phyloP scores from a whole-genome alignment of 495 filamentous ascomycete genomes.

The Penicillium cataractarum region DNA sequence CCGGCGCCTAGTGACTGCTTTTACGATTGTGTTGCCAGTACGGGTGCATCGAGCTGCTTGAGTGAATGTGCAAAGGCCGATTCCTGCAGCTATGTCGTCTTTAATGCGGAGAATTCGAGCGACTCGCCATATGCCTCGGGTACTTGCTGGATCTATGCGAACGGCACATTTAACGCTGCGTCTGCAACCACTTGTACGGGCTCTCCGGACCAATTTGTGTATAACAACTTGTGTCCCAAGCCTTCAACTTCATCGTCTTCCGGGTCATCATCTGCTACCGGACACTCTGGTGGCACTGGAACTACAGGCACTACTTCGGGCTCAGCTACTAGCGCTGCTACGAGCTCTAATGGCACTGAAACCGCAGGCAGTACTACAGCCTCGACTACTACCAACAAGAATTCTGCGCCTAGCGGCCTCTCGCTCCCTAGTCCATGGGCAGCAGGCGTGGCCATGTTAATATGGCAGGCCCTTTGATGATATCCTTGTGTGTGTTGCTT shows the following conservation, averaged over 20 bases:
- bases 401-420: slow-evolving; percentile 24
- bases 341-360: background rate
- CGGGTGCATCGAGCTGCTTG: slow-evolving; percentile 29
- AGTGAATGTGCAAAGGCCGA: slow-evolving; percentile 31
- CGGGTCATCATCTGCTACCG: slow-evolving; percentile 19
- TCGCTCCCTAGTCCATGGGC: slow-evolving; percentile 22
- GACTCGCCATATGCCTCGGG: slow-evolving; percentile 28
- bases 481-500: slow-evolving; percentile 15
- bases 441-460: slow-evolving; percentile 23
- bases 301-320: slow-evolving; percentile 15
- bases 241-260: slow-evolving; percentile 25
- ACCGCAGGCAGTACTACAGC: background rate
- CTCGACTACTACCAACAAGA: slow-evolving; percentile 23
- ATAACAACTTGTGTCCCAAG: slow-evolving; percentile 30
- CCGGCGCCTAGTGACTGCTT: slow-evolving; percentile 28
- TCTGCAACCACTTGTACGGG: slow-evolving; percentile 26
- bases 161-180: slow-evolving; percentile 27
- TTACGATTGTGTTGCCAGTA: slow-evolving; percentile 24
- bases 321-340: slow-evolving; percentile 16
- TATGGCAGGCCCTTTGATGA: slow-evolving; percentile 22
- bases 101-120: slow-evolving; percentile 20
- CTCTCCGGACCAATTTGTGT: slow-evolving; percentile 24
- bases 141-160: slow-evolving; percentile 31
- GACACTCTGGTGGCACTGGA: slow-evolving; percentile 17
- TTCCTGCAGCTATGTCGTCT: slow-evolving; percentile 33